Percentiles rank a stretch among this genome's conserved stretches.
Evolutionary conservation across 768 basidiomycete species (phyloP).

Genomic region (Neoboletus brunneissimus): DNA sequence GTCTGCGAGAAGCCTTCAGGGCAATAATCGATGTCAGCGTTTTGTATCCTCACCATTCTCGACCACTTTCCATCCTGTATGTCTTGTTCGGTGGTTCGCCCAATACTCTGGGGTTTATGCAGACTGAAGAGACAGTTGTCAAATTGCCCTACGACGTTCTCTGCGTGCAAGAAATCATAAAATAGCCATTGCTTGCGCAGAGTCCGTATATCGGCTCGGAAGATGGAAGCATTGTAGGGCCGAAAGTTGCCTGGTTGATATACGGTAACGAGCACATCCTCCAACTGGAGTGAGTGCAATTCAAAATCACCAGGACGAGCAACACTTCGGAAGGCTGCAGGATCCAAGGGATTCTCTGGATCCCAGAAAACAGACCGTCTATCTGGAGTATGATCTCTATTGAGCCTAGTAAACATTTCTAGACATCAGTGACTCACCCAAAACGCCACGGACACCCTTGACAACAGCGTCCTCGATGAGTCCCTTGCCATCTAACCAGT

Average conservation of each 20-base stretch:
- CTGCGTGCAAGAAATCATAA: conserved; percentile 87
- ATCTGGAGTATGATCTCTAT: conserved; percentile 47
- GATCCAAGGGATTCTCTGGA: conserved; percentile 75
- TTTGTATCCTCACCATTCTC: conserved; percentile 64
- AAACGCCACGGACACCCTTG: conserved; percentile 89
- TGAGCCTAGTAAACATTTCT: background rate
- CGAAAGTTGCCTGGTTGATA: conserved; percentile 93
- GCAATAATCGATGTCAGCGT: background rate
- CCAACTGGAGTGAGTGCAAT: conserved; percentile 82
- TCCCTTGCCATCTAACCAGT: conserved; percentile 96
- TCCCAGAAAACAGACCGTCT: conserved; percentile 86
- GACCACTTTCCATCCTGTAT: conserved; percentile 81
- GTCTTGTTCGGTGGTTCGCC: conserved; percentile 84
- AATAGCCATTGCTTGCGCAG: conserved; percentile 94
- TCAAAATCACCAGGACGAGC: conserved; percentile 85
- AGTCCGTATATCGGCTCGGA: conserved; percentile 80
- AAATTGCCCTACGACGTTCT: conserved; percentile 94
- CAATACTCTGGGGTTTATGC: conserved; percentile 94
- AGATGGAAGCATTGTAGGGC: conserved; percentile 89
- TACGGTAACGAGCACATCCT: conserved; percentile 91
- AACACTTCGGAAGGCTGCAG: conserved; percentile 74
- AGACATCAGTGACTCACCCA: conserved; percentile 53
- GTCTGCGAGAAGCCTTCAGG: conserved; percentile 48
- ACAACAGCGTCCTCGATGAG: conserved; percentile 87
- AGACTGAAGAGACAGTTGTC: conserved; percentile 97